Base-by-base conservation (phyloP, 78 protist species). In the Dictyostelium purpureum region DNA sequence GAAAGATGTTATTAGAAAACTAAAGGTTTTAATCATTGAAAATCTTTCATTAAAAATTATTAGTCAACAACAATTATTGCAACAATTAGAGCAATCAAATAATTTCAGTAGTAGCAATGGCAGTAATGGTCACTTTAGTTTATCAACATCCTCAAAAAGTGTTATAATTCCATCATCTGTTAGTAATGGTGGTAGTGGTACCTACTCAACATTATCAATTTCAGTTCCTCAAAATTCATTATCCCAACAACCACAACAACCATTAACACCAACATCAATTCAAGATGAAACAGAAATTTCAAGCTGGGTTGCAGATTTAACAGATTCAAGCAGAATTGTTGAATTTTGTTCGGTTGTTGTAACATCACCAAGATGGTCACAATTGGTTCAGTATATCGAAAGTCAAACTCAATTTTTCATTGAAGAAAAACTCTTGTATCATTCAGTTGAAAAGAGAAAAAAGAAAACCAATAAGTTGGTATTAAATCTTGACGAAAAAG, bases 1-100 rank as follows among this genome's bases (percentile, higher is more conserved):
- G 74, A 82, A 82, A 57, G 90, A 82, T 33, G 70, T 82, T 42
- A 67, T 82, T 54, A 40, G 80, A 7, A 82, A 82, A 63, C 19
- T 56, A 5, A 67, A 56, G 18, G 6, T 40, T 4, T 37, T 51
- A n/a, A 7, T 80, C 54, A 80, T 51, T 63, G 61, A 65, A 6
- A 37, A 80, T 38, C 21, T 82, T 28, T 52, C 28, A 40, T 69
- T 19, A 40, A 35, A 42, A 42, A 24, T 51, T n/a, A 61, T 45
- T 6, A 75, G 59, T 24, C 71, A 63, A 63, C 71, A 63, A 33
- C 71, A 63, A 35, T 38, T 21, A 14, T 49, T 37, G 19, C 49
- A 18, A 21, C 75, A 37, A 35, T 11, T 7, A 11, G 7, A 11
- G 54, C 54, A 11, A 11, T 14, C 4, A 9, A 42, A 69, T 1